Conservation (phyloP, 345 rosid species). For the Ricinus communis region DNA sequence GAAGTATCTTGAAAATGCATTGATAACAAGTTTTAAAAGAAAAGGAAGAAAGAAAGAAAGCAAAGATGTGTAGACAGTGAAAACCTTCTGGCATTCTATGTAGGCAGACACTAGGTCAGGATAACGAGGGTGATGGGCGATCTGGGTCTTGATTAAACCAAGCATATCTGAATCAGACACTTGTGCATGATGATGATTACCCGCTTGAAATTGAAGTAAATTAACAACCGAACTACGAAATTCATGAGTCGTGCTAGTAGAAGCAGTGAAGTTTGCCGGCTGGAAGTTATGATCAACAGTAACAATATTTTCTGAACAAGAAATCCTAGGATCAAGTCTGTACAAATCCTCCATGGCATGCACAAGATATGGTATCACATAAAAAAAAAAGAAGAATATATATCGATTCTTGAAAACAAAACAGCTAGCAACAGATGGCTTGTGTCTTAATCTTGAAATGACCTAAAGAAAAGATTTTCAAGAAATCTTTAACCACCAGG, state of each 20-base stretch:
- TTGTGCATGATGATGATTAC: constrained; percentile 8
- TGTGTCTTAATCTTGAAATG: not conserved
- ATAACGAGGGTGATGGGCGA: constrained; percentile 61
- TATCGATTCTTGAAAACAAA: not conserved
- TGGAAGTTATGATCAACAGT: constrained; percentile 19
- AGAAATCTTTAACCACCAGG: not conserved
- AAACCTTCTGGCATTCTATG: constrained; percentile 62
- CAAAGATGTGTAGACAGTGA: not conserved
- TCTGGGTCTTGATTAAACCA: constrained; percentile 60
- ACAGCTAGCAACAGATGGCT: not conserved
- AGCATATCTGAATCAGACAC: constrained; percentile 33
- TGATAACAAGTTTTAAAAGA: too few species aligned
- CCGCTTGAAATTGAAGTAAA: constrained; percentile 29
- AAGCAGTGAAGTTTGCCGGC: constrained; percentile 10
- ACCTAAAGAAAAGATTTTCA: not conserved
- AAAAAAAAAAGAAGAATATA: too few species aligned
- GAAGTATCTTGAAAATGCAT: not conserved
- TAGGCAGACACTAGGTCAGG: constrained; percentile 57
- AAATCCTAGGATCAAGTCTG: constrained; percentile 28
- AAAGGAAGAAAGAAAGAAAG: too few species aligned
- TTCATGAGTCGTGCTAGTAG: constrained; percentile 2
- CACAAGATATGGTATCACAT: not conserved
- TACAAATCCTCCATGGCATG: constrained; percentile 41
- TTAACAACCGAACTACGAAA: constrained; percentile 20
- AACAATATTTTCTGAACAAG: constrained; percentile 20